phyloP scores from a whole-genome alignment of 208 protist genomes.

The Polymyxa betae region DNA sequence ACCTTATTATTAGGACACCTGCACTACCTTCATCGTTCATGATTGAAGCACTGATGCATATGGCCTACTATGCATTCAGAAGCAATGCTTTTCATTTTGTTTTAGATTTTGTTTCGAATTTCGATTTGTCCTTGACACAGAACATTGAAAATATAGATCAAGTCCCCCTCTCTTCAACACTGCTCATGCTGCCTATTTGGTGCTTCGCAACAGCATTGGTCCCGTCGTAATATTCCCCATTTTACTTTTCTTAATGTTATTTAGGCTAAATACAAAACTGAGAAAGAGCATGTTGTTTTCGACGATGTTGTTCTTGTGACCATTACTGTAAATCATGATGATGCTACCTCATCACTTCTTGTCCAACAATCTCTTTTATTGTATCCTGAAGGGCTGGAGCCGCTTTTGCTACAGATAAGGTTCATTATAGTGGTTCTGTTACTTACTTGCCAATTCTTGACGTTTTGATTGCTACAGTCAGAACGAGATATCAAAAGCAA shows the following conservation, averaged over 20 bases:
- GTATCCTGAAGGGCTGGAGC: constrained; percentile 22
- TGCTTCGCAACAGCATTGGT: neutral
- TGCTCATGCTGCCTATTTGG: neutral
- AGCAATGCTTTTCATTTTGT: neutral
- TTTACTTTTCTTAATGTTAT: neutral
- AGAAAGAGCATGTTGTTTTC: neutral
- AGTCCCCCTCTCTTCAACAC: neutral
- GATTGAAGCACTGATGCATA: neutral
- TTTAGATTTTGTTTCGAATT: constrained; percentile 13
- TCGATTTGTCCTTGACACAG: neutral
- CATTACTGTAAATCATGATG: neutral
- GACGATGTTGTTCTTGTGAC: neutral
- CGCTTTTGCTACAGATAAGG: neutral
- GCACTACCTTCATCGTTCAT: neutral
- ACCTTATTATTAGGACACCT: neutral
- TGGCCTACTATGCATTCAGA: constrained; percentile 4
- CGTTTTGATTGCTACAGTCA: neutral
- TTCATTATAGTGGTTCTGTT: neutral
- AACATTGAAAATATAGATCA: neutral
- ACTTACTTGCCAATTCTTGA: neutral
- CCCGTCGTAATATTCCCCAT: neutral
- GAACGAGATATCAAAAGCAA: neutral
- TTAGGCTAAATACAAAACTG: neutral
- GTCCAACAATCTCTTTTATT: neutral
- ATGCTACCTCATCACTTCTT: neutral